Percentiles rank a stretch among this genome's conserved stretches.
phyloP scores from a whole-genome alignment of 2,329 filamentous ascomycete genomes.

The Keithomyces neogunnii region DNA sequence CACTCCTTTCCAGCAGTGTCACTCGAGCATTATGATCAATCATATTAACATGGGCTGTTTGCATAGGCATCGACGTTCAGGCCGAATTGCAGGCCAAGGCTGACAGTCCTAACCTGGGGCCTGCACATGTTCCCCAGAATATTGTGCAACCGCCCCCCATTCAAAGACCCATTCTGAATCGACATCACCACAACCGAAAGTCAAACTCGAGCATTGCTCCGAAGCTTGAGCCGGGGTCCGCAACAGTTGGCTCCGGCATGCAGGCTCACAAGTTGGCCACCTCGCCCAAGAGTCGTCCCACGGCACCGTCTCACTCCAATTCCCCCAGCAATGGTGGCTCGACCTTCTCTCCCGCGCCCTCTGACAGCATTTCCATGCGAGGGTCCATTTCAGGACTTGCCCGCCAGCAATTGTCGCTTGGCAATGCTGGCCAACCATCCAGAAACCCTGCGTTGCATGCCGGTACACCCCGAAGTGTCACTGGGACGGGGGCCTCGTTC shows the following conservation, averaged over 20 bases:
- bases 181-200: conserved; percentile 66
- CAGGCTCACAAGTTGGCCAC: conserved; percentile 47
- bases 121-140: conserved; percentile 58
- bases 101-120: conserved; percentile 71
- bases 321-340: conserved; percentile 44
- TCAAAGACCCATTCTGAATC: conserved; percentile 72
- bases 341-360: conserved; percentile 33
- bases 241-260: conserved; percentile 35
- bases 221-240: conserved; percentile 52
- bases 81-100: conserved; percentile 90
- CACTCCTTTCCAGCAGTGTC: conserved; percentile 1
- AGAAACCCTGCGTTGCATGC: conserved; percentile 28
- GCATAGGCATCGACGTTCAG: conserved; percentile 89
- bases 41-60: conserved; percentile 1
- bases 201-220: conserved; percentile 68
- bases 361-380: conserved; percentile 40
- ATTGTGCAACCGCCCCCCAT: conserved; percentile 67
- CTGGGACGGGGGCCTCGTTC: conserved; percentile 43
- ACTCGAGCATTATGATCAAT: neutral
- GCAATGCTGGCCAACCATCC: conserved; percentile 14
- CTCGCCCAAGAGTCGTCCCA: conserved; percentile 68
- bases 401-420: conserved; percentile 23
- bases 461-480: conserved; percentile 24
- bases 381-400: conserved; percentile 24
- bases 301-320: conserved; percentile 66